Percentiles rank a stretch among this genome's conserved stretches.
Evolutionary conservation across 306 rosid species (phyloP).

Genomic region (Rosa rugosa): DNA sequence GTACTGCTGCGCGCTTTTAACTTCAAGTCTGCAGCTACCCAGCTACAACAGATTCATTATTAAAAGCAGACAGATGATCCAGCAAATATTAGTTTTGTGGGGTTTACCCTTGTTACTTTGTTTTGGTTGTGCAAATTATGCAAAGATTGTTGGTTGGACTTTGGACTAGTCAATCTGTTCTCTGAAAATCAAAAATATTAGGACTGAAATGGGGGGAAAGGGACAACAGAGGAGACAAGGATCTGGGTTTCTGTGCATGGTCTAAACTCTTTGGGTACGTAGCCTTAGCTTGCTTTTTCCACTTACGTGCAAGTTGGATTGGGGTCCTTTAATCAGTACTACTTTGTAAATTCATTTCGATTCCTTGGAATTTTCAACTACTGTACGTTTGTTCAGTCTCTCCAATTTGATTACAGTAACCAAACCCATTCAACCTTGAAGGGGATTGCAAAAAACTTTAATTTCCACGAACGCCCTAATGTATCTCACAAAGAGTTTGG

Average conservation of each 20-base stretch:
- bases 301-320: background rate
- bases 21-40: background rate
- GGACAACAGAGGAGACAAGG: constrained; percentile 8
- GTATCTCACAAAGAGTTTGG: background rate
- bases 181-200: background rate
- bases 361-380: background rate
- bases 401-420: background rate
- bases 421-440: background rate
- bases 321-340: background rate
- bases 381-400: background rate
- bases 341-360: background rate
- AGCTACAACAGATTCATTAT: background rate
- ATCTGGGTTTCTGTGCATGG: constrained; percentile 6
- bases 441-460: background rate
- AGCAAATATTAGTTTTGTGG: background rate
- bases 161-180: background rate
- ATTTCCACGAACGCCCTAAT: background rate
- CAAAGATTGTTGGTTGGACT: background rate
- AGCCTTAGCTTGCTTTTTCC: background rate
- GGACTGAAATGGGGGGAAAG: background rate
- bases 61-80: background rate
- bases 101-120: background rate
- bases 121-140: background rate
- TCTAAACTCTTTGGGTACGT: background rate
- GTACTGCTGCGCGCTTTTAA: background rate